A percentile compares a stretch with the other conserved stretches of the same genome.
Conservation (phyloP, 805 yeast species). For the Wickerhamiella parazyma region DNA sequence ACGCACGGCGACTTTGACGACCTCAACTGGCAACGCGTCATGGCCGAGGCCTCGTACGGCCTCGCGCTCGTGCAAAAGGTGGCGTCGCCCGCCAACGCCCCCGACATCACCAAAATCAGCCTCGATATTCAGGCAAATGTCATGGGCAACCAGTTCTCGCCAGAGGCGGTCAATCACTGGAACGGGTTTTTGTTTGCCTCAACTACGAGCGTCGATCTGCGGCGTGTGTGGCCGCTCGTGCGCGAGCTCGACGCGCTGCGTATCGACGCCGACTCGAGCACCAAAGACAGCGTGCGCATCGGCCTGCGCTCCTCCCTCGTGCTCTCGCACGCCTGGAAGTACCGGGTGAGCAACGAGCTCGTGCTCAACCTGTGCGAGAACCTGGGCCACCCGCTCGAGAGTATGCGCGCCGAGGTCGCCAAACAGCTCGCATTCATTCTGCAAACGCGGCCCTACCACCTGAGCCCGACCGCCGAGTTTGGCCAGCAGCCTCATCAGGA, state of each 20-base stretch:
- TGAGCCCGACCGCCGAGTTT: neutral
- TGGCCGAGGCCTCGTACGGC: conserved; percentile 40
- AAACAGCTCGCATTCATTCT: conserved; percentile 39
- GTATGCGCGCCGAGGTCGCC: conserved; percentile 58
- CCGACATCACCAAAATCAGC: neutral
- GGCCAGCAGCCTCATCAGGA: neutral
- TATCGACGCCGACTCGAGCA: conserved; percentile 44
- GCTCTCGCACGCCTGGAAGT: conserved; percentile 41
- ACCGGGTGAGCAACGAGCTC: conserved; percentile 32
- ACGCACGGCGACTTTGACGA: conserved; percentile 47
- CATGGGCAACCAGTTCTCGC: neutral
- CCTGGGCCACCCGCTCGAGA: conserved; percentile 52
- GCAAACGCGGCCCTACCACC: conserved; percentile 31
- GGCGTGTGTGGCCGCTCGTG: conserved; percentile 48
- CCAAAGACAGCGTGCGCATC: conserved; percentile 49
- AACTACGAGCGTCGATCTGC: conserved; percentile 25
- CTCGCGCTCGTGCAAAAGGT: conserved; percentile 13
- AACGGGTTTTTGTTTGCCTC: neutral
- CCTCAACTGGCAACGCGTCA: conserved; percentile 60
- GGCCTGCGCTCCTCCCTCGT: conserved; percentile 40
- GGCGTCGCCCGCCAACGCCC: neutral
- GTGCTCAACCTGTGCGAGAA: conserved; percentile 35
- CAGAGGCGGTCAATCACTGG: neutral
- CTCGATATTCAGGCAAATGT: neutral
- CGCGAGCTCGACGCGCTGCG: conserved; percentile 34